Conservation (phyloP, 306 rosid genomes). For the Prosopis cineraria region DNA sequence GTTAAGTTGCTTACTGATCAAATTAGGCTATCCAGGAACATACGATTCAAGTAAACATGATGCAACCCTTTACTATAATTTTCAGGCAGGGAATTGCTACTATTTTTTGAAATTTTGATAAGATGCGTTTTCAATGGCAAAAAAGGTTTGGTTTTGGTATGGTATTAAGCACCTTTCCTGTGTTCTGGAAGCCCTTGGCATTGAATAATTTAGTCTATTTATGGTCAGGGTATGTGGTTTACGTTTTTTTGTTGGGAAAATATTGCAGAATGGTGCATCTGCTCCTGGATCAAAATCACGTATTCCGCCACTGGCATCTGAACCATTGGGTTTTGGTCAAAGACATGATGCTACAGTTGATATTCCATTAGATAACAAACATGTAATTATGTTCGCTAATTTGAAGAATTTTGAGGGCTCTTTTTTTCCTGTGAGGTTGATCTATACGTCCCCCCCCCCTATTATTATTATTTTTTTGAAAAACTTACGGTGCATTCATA, state of each 20-base stretch:
- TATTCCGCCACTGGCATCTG: slow-evolving; percentile 32
- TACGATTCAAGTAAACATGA: neutral
- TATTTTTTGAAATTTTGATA: neutral
- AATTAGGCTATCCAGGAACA: neutral
- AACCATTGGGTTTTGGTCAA: slow-evolving; percentile 73
- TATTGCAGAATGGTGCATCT: slow-evolving; percentile 66
- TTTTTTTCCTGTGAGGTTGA: slow-evolving; percentile 21
- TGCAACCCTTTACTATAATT: neutral
- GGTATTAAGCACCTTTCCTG: neutral
- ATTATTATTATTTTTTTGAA: too few relatives aligned
- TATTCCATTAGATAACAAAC: slow-evolving; percentile 77
- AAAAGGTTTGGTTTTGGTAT: neutral
- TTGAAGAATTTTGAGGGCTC: slow-evolving; percentile 10
- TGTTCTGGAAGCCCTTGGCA: neutral
- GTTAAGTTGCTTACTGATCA: neutral
- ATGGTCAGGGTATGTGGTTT: slow-evolving; percentile 5
- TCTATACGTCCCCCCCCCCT: neutral
- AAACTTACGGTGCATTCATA: slow-evolving; percentile 37
- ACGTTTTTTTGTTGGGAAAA: slow-evolving; percentile 29
- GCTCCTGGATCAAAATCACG: slow-evolving; percentile 78
- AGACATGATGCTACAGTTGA: slow-evolving; percentile 91
- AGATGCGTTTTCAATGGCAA: neutral
- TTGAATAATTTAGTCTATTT: slow-evolving; percentile 24
- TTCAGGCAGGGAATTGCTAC: slow-evolving; percentile 9
- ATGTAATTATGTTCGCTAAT: slow-evolving; percentile 47